A percentile compares a stretch with the other conserved stretches of the same genome.
Evolutionary conservation across 2,329 filamentous ascomycete species (phyloP).

Genomic region (Knoxdaviesia capensis): DNA sequence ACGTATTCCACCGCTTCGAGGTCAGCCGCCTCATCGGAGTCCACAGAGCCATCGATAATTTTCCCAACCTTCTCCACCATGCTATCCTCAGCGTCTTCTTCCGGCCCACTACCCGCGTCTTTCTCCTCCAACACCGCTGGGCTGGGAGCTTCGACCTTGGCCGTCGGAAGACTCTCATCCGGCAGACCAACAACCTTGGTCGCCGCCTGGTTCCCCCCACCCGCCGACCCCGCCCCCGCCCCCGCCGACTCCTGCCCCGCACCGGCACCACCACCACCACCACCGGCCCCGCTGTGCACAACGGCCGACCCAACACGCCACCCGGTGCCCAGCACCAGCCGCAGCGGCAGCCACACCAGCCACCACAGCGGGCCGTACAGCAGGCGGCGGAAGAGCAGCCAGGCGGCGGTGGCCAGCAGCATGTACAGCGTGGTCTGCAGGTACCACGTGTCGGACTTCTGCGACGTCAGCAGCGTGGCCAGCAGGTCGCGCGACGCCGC

Average conservation of each 20-base stretch:
- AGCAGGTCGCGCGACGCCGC: slow-evolving; percentile 55
- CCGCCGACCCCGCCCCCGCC: slow-evolving; percentile 11
- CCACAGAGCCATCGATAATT: slow-evolving; percentile 22
- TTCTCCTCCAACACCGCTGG: neutral
- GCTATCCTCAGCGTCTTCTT: slow-evolving; percentile 9
- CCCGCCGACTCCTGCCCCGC: slow-evolving; percentile 8
- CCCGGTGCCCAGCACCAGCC: slow-evolving; percentile 38
- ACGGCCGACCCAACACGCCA: slow-evolving; percentile 34
- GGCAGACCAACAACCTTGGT: slow-evolving; percentile 14
- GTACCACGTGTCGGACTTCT: slow-evolving; percentile 98
- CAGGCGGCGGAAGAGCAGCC: slow-evolving; percentile 70
- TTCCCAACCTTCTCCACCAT: slow-evolving; percentile 28
- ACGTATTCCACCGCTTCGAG: slow-evolving; percentile 5
- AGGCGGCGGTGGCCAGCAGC: slow-evolving; percentile 54
- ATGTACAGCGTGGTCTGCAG: slow-evolving; percentile 78
- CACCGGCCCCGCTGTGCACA: slow-evolving; percentile 14
- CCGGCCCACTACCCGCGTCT: slow-evolving; percentile 7
- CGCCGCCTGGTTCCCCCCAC: slow-evolving; percentile 8
- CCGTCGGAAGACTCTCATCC: slow-evolving; percentile 26
- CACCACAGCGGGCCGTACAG: slow-evolving; percentile 83
- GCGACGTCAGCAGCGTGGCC: slow-evolving; percentile 59
- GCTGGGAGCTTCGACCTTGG: slow-evolving; percentile 14
- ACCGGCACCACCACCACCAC: slow-evolving; percentile 2
- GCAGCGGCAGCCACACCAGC: slow-evolving; percentile 69
- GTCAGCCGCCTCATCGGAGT: slow-evolving; percentile 4